Base-by-base conservation (phyloP, 2,329 filamentous ascomycete genomes). In the Penicillium freii region DNA sequence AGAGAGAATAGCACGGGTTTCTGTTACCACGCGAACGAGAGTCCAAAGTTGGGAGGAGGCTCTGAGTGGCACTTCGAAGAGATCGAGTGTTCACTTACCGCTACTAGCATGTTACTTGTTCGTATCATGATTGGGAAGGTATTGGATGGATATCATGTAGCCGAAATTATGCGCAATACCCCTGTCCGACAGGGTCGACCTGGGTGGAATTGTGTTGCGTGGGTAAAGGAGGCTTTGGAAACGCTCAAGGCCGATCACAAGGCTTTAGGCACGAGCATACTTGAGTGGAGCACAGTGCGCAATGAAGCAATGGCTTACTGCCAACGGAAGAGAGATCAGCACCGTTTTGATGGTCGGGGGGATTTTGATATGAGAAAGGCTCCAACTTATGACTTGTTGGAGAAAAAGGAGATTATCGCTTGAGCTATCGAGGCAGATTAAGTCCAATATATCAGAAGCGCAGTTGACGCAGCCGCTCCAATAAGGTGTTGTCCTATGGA, bases 201-300 rank as follows among this genome's bases (percentile, higher is more conserved):
- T 13, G 69, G 67, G n/a, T 80, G 76, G 75, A 79, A 78, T 56
- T 80, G 77, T 63, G 73, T 79, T 0, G 58, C 27, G 0, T 80
- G 76, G 78, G 72, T 79, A 4, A 69, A 73, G 56, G 76, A 80
- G 61, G 77, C 76, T 4, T 59, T 79, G 33, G 59, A 71, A 53
- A 56, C 17, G 5, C 51, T 74, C 9, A 19, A 66, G 49, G 51
- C 55, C 9, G 72, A 77, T 59, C 52, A 53, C 0, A 71, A 69
- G 33, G 68, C 64, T 7, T 52, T 78, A n/a, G 72, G 72, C 6
- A 75, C 67, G 3, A 68, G 62, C 23, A 59, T 67, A 0, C 39
- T 61, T 7, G 64, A 72, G 23, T 80, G 75, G 77, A 54, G 62
- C 7, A 60, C 31, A 9, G 69, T 79, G 4, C 69, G 73, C 13